phyloP scores from a whole-genome alignment of 1,139 yeast species.

The Protomyces inouyei region DNA sequence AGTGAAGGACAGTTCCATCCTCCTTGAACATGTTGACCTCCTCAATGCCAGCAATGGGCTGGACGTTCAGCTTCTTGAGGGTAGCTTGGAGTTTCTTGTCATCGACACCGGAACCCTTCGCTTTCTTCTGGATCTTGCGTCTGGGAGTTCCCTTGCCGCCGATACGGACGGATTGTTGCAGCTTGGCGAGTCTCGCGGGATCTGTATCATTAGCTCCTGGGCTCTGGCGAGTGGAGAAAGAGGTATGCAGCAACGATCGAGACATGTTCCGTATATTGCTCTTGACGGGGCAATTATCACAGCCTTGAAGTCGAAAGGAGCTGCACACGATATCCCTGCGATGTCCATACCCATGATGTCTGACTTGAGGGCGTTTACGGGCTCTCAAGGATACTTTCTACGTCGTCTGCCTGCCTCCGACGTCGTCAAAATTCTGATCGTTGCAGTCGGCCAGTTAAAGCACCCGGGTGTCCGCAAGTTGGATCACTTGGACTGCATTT shows the following conservation, averaged over 20 bases:
- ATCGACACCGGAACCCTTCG: constrained; percentile 62
- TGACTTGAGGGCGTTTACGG: neutral
- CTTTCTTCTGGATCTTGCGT: constrained; percentile 74
- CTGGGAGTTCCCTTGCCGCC: constrained; percentile 50
- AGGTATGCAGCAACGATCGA: too few relatives aligned
- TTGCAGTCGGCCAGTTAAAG: neutral
- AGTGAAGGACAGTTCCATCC: constrained; percentile 93
- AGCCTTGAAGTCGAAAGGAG: too few relatives aligned
- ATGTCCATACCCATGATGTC: neutral
- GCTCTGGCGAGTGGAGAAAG: too few relatives aligned
- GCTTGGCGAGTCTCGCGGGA: constrained; percentile 40
- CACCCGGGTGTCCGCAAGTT: neutral
- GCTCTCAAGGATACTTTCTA: neutral
- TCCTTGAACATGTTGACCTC: constrained; percentile 98
- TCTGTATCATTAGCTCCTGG: constrained; percentile 26
- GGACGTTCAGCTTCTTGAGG: constrained; percentile 83
- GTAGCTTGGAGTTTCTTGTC: constrained; percentile 88
- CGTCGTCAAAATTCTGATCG: neutral
- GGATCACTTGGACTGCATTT: neutral
- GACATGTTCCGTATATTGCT: too few relatives aligned
- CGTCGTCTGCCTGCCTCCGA: neutral
- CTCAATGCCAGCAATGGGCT: constrained; percentile 81
- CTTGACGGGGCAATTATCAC: too few relatives aligned
- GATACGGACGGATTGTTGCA: constrained; percentile 44
- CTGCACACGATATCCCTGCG: too few relatives aligned